These are phyloP conservation scores for Penicillium daleae DNA, from an alignment of 495 filamentous ascomycete genomes.

Conservation along the genomic window DNA sequence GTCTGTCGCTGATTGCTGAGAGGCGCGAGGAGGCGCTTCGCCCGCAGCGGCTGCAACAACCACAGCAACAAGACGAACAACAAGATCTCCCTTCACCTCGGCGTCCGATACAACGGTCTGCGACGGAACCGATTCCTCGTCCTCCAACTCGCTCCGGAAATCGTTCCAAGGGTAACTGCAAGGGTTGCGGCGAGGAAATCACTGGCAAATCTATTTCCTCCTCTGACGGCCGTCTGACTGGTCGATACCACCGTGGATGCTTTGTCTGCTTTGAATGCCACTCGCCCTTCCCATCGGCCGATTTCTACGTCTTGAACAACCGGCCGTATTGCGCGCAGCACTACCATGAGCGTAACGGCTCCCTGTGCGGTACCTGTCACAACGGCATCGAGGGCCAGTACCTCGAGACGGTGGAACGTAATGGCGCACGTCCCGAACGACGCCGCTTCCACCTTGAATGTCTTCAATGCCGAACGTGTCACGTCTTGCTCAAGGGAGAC, in stretches of 20 bases:
- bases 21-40: conserved; percentile 14
- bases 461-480: conserved; percentile 71
- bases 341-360: conserved; percentile 90
- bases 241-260: conserved; percentile 90
- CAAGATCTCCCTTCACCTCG: conserved; percentile 28
- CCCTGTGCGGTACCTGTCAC: conserved; percentile 78
- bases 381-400: conserved; percentile 92
- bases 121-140: conserved; percentile 34
- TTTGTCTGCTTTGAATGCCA: conserved; percentile 89
- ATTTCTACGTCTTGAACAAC: conserved; percentile 91
- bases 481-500: conserved; percentile 61
- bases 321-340: conserved; percentile 88
- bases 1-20: conserved; percentile 45
- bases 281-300: conserved; percentile 80
- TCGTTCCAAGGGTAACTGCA: conserved; percentile 72
- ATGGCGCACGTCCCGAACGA: conserved; percentile 51
- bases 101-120: conserved; percentile 29
- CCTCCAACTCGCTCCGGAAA: conserved; percentile 38
- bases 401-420: conserved; percentile 69
- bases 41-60: conserved; percentile 5
- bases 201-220: conserved; percentile 91
- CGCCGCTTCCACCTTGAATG: conserved; percentile 87
- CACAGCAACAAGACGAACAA: conserved; percentile 8
- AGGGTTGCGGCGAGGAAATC: conserved; percentile 78
- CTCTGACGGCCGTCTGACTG: conserved; percentile 89